Conservation (phyloP, 441 rosid species). For the Gossypium davidsonii region DNA sequence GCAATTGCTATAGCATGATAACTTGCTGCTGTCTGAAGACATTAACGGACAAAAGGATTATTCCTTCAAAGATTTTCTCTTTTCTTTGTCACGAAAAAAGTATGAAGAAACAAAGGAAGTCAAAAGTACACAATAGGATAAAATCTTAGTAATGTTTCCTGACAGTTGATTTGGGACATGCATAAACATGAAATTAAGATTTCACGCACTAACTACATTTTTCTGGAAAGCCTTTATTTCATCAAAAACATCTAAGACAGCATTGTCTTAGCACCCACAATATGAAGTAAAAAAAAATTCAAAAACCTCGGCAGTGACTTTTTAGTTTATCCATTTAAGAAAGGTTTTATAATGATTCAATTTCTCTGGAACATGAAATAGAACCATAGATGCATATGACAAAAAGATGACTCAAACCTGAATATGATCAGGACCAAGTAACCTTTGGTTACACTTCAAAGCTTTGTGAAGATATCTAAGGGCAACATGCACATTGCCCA, state of each 20-base stretch:
- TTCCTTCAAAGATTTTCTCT: not conserved
- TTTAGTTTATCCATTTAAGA: not conserved
- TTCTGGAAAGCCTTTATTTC: not conserved
- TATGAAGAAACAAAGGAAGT: not conserved
- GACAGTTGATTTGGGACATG: conserved; percentile 1
- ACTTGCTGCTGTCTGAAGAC: conserved; percentile 68
- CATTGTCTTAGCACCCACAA: not conserved
- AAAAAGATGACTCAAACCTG: conserved; percentile 36
- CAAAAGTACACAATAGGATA: not conserved
- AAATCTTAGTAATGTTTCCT: not conserved
- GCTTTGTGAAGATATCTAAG: conserved; percentile 76
- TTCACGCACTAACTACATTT: not conserved
- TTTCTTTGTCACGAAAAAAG: not conserved
- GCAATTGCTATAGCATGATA: conserved; percentile 83
- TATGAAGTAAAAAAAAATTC: not conserved
- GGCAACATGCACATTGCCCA: conserved; percentile 73
- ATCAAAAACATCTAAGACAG: not conserved
- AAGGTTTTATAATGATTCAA: conserved; percentile 1
- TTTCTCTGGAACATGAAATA: not conserved
- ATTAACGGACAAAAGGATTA: conserved; percentile 24
- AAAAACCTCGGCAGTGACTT: not conserved
- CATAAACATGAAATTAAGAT: not conserved
- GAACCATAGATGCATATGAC: not conserved
- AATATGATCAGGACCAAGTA: conserved; percentile 76
- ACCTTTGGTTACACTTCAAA: conserved; percentile 57